Percentiles rank a stretch among this genome's conserved stretches.
Evolutionary conservation across 352 stramenopile species (phyloP).

Genomic region (Globisporangium cylindrosporum): DNA sequence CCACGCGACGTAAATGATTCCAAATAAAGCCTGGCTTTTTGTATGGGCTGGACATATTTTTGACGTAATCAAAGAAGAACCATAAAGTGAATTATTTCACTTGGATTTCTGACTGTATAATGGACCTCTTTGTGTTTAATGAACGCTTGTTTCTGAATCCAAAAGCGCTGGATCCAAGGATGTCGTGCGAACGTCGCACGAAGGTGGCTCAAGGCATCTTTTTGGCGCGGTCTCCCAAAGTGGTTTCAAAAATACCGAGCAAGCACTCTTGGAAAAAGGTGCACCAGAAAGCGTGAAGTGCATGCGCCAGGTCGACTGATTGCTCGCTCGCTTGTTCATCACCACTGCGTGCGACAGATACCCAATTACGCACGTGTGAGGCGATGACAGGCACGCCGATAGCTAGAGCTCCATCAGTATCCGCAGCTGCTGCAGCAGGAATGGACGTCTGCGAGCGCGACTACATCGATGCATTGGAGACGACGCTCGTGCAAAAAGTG

Average conservation of each 20-base stretch:
- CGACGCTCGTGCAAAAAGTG: conserved; percentile 42
- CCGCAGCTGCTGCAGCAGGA: background rate
- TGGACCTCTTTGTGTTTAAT: background rate
- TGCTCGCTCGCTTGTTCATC: too few relatives aligned
- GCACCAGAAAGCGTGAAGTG: background rate
- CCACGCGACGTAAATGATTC: background rate
- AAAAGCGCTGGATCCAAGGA: conserved; percentile 2
- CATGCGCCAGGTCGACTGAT: too few relatives aligned
- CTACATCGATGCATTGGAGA: conserved; percentile 37
- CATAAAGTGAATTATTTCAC: background rate
- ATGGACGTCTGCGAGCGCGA: background rate
- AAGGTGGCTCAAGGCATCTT: conserved; percentile 12
- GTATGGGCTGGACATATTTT: background rate
- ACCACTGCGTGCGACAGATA: background rate
- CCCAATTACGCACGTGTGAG: background rate
- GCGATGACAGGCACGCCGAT: background rate
- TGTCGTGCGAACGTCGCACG: conserved; percentile 25
- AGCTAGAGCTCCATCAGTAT: conserved; percentile 10
- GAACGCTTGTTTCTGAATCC: background rate
- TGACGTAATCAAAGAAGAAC: background rate
- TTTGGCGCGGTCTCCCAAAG: background rate
- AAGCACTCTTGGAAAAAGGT: background rate
- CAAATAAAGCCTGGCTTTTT: background rate
- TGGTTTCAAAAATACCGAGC: conserved; percentile 2
- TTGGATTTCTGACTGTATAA: background rate